These are phyloP conservation scores for Peronospora belbahrii DNA, from an alignment of 352 stramenopile species.

Conservation along the genomic window DNA sequence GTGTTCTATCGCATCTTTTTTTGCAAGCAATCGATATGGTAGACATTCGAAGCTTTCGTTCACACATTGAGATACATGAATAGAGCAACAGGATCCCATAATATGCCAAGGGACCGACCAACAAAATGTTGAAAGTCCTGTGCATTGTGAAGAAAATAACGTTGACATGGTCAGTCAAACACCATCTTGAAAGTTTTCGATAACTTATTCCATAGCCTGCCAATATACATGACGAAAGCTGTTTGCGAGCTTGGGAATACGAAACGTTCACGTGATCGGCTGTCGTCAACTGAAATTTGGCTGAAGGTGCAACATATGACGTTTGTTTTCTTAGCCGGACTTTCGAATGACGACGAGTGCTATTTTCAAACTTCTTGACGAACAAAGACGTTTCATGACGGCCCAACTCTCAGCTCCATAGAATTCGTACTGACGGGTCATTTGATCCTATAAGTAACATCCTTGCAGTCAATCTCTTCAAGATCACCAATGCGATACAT, in stretches of 20 bases:
- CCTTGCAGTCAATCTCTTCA: too few species aligned
- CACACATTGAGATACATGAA: constrained; percentile 12
- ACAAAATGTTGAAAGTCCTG: constrained; percentile 8
- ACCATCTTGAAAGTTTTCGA: background rate
- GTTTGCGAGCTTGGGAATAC: constrained; percentile 5
- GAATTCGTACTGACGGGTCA: background rate
- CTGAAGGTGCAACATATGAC: too few species aligned
- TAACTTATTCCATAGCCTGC: background rate
- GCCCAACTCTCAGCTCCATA: too few species aligned
- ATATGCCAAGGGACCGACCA: constrained; percentile 1
- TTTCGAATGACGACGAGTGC: constrained; percentile 1
- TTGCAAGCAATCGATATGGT: constrained; percentile 12
- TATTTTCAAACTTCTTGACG: constrained; percentile 6
- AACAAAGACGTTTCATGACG: constrained; percentile 2
- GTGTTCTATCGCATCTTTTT: constrained; percentile 23
- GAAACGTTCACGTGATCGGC: constrained; percentile 11
- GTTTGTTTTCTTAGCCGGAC: background rate
- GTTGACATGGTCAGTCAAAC: constrained; percentile 12
- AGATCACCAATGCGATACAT: too few species aligned
- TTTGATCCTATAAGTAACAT: too few species aligned
- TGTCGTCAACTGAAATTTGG: constrained; percentile 2
- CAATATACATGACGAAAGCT: background rate
- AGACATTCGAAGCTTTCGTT: background rate
- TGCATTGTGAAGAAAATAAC: constrained; percentile 7
- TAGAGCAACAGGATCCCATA: constrained; percentile 12